Evolutionary conservation across 2,329 filamentous ascomycete species (phyloP), one percentile per base, ranked within the genome.

Genomic region (Aureobasidium leucospermi): DNA sequence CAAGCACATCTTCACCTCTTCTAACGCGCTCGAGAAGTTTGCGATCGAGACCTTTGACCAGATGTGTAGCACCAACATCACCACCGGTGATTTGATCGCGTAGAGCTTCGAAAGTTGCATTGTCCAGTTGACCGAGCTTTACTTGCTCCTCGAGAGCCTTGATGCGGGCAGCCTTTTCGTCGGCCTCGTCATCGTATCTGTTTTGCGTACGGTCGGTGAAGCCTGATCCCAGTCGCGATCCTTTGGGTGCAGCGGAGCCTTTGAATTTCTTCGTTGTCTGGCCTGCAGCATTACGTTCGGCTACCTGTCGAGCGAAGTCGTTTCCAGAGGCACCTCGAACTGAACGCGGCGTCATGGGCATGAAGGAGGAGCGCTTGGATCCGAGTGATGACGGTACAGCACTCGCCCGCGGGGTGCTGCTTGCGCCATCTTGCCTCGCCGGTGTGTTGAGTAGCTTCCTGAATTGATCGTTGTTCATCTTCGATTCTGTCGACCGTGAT

Each of bases 381-480:
- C 70, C 70, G n/a, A 72, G 64, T 7, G 67, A 61, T 19, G 63
- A 61, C 13, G 65, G 60, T 11, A 60, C 51, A 36, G 81, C 78
- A 19, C 65, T 69, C 0, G 69, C 61, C 15, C 60, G 51, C 2
- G 70, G 63, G 9, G 64, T 65, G 60, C 62, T 67, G 36, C 60
- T 62, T 23, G 56, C 58, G 63, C 69, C 73, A 63, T 71, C 65
- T 61, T 76, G 59, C 41, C 71, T 65, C 7, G 74, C 70, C 2
- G 79, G 73, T 3, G 76, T 80, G 64, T 83, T 80, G 73, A 85
- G 78, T 23, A 97, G 81, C 64, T 88, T 87, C 58, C 94, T 87
- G 69, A 99, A 99, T 68, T 96, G 90, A 45, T 91, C 85, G 79
- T 97, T 97, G 73, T 97, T 96, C 94, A 99, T 97, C 23, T 10